phyloP scores from a whole-genome alignment of 176 grass and related monocot species.

The Eremochloa ophiuroides region DNA sequence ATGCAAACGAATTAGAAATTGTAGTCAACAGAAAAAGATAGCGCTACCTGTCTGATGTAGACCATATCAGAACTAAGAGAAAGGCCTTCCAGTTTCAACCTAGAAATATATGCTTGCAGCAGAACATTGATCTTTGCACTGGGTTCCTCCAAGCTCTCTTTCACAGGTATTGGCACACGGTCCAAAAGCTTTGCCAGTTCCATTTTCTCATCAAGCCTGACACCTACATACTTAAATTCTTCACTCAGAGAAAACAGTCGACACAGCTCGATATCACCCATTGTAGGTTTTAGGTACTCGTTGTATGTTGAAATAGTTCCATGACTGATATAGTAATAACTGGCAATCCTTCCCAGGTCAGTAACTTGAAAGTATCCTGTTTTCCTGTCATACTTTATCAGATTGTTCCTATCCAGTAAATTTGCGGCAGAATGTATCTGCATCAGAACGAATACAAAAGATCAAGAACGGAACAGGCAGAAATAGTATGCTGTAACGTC shows the following conservation, averaged over 20 bases:
- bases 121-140: slow-evolving; percentile 99
- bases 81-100: slow-evolving; percentile 82
- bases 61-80: slow-evolving; percentile 92
- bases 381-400: slow-evolving; percentile 96
- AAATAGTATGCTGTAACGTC: not conserved
- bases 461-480: not conserved
- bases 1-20: slow-evolving; percentile 4
- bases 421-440: slow-evolving; percentile 97
- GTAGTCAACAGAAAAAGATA: not conserved
- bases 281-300: slow-evolving; percentile 92
- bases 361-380: slow-evolving; percentile 95
- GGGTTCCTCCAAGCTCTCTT: slow-evolving; percentile 96
- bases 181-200: slow-evolving; percentile 92
- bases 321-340: slow-evolving; percentile 95
- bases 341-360: slow-evolving; percentile 88
- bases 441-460: slow-evolving; percentile 18
- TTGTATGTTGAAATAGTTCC: slow-evolving; percentile 92
- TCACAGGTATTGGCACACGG: slow-evolving; percentile 92
- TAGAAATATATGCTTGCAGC: slow-evolving; percentile 95
- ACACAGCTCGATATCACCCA: slow-evolving; percentile 93
- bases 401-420: slow-evolving; percentile 88
- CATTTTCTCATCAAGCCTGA: slow-evolving; percentile 95
- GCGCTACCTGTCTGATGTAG: slow-evolving; percentile 77
- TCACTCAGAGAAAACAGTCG: slow-evolving; percentile 87
- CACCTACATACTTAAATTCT: slow-evolving; percentile 95